Evolutionary conservation across 2,329 filamentous ascomycete genomes (phyloP).

Genomic region (Juglanconis oblonga): DNA sequence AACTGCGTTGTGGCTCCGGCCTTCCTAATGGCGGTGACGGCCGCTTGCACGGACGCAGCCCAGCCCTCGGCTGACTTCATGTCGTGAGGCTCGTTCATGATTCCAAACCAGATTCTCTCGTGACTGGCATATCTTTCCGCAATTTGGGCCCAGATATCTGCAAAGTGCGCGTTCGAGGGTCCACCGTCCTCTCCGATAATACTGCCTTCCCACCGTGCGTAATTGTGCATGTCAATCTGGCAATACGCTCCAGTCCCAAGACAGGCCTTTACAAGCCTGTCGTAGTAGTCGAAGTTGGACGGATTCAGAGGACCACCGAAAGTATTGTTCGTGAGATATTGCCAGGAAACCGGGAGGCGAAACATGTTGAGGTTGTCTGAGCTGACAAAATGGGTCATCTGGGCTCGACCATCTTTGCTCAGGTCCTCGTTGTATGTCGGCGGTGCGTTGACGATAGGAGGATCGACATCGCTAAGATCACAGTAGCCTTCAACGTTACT

Average conservation of each 20-base stretch:
- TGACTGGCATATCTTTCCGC: slow-evolving; percentile 53
- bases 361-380: slow-evolving; percentile 54
- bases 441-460: neutral
- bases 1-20: slow-evolving; percentile 58
- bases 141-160: slow-evolving; percentile 51
- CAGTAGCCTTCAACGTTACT: slow-evolving; percentile 1
- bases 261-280: slow-evolving; percentile 47
- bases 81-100: slow-evolving; percentile 68
- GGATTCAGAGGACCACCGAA: slow-evolving; percentile 40
- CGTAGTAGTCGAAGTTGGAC: slow-evolving; percentile 40
- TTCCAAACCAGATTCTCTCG: slow-evolving; percentile 54
- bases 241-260: slow-evolving; percentile 45
- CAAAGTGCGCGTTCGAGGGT: slow-evolving; percentile 58
- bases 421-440: slow-evolving; percentile 12
- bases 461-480: neutral
- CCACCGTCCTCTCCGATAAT: slow-evolving; percentile 60
- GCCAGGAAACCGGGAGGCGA: slow-evolving; percentile 54
- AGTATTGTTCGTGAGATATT: slow-evolving; percentile 44
- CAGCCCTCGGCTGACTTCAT: slow-evolving; percentile 49
- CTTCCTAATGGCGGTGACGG: slow-evolving; percentile 60
- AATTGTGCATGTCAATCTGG: slow-evolving; percentile 38
- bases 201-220: slow-evolving; percentile 35
- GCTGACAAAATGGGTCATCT: slow-evolving; percentile 55
- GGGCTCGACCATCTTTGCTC: slow-evolving; percentile 29
- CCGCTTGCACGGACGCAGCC: slow-evolving; percentile 58